Evolutionary conservation across 1,284 basidiomycete species (phyloP).

Genomic region (Puccinia triticina): DNA sequence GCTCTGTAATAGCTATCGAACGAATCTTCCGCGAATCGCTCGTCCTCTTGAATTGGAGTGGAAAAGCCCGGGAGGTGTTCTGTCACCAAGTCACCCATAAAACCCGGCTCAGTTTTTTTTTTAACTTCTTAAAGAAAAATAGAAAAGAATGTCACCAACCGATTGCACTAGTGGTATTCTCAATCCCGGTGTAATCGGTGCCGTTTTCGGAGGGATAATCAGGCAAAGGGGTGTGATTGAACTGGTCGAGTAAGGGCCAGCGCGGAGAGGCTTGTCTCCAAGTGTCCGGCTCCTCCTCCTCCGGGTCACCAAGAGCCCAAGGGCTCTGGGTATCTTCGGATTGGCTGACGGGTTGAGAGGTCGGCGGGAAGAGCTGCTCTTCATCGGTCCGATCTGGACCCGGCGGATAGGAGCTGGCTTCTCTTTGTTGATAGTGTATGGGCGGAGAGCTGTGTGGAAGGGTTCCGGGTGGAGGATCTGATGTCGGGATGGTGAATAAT

Average conservation of each 20-base stretch:
- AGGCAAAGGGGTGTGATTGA: neutral
- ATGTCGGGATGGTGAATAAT: neutral
- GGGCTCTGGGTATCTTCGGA: neutral
- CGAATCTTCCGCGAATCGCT: neutral
- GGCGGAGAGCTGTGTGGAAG: conserved; percentile 10
- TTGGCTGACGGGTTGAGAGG: neutral
- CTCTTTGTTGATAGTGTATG: neutral
- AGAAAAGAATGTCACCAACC: neutral
- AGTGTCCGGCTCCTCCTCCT: neutral
- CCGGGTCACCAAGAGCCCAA: neutral
- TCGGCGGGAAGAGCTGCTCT: neutral
- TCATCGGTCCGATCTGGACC: neutral
- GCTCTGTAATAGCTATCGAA: conserved; percentile 2
- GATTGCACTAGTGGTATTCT: conserved; percentile 25
- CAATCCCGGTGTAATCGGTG: conserved; percentile 19
- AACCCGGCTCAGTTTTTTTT: neutral
- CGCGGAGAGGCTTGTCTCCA: neutral
- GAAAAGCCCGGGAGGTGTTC: neutral
- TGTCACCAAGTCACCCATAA: neutral
- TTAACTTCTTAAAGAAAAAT: neutral
- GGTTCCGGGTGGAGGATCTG: neutral
- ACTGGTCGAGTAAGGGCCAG: neutral
- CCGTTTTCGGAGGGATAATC: neutral
- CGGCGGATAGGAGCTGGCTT: neutral
- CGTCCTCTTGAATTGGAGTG: neutral